Evolutionary conservation across 768 basidiomycete species (phyloP), one percentile per base, ranked within the genome.

Genomic region (Naganishia kalamii): DNA sequence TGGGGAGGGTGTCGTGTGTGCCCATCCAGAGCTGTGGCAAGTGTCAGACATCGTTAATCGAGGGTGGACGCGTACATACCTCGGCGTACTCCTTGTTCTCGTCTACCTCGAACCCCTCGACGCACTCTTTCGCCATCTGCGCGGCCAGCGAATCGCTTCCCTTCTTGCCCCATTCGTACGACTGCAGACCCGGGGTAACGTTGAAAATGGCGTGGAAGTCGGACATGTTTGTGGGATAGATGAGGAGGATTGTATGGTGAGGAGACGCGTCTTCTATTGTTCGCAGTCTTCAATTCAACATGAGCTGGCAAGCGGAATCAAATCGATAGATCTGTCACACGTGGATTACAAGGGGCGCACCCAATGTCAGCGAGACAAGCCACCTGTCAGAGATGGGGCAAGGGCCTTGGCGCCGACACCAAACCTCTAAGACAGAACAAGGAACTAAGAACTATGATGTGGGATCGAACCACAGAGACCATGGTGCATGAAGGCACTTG

Each of bases 131-230:
- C 0, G 88, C 90, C 57, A 89, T 86, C 73, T 90, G 87, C 6
- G 94, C 92, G n/a, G 90, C 96, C 76, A 89, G 88, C 68, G 89
- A 90, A 19, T 81, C 80, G 13, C 79, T 80, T 3, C 94, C 94
- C 17, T 84, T 80, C 81, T 89, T 92, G 21, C 94, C 94, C 94
- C 94, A 99, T 74, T 92, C 90, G 75, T 98, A 97, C 67, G 86
- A 83, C 75, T 98, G 92, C 0, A 85, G 84, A 7, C 90, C 93
- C 2, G 91, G 89, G 4, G 82, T 71, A 71, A 97, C 83, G 77
- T 87, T 88, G 81, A 96, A 92, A 17, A 91, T 59, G 30, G 74
- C 54, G 41, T 50, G 41, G 48, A 50, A 63, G 54, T 63, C 17
- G 27, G 71, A 54, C 70, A 70, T 69, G 35, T 35, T 10, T 12